Base-by-base conservation (phyloP, 1,284 basidiomycete genomes). In the Kalmanozyma brasiliensis region DNA sequence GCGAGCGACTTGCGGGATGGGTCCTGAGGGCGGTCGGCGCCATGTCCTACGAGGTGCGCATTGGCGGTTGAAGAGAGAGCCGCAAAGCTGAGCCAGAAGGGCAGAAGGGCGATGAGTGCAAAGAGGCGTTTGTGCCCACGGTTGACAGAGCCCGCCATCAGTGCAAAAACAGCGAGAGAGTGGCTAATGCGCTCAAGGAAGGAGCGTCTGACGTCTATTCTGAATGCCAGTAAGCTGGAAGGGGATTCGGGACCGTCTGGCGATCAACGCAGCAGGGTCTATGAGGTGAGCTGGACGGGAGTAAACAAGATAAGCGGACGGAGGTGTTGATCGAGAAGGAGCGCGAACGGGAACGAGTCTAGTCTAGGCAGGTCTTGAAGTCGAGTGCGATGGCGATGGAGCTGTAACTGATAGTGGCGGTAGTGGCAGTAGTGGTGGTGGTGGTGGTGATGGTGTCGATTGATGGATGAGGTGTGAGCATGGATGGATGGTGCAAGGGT, bases 1-100 rank as follows among this genome's bases (percentile, higher is more conserved):
- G 62, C 60, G 14, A 75, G 64, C 40, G 73, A 75, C 63, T 75
- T 75, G 47, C 73, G 58, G 8, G 67, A 49, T 16, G 67, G 62
- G 24, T 70, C 67, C 40, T 52, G 49, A n/a, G 61, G 62, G 33
- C 61, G 61, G 32, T 46, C 33, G 26, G 49, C 30, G 24, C 48
- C 29, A 34, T 17, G 30, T 30, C 45, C 36, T 24, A 70, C 33
- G 37, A 61, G 26, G 17, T 45, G 41, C 10, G 67, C 57, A 47
- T 57, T 46, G n/a, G 47, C 42, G 9, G n/a, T 3, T 10, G 67
- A 30, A 34, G 58, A 32, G 26, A 65, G 40, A 22, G 62, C 35
- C 29, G 60, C 56, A 24, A 69, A 62, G 49, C 57, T 57, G 37
- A 70, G 62, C 67, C 67, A 70, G 42, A 65, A 60, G 38, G 67